Evolutionary conservation across 208 protist species (phyloP).

Genomic region (Crithidia sp.): DNA sequence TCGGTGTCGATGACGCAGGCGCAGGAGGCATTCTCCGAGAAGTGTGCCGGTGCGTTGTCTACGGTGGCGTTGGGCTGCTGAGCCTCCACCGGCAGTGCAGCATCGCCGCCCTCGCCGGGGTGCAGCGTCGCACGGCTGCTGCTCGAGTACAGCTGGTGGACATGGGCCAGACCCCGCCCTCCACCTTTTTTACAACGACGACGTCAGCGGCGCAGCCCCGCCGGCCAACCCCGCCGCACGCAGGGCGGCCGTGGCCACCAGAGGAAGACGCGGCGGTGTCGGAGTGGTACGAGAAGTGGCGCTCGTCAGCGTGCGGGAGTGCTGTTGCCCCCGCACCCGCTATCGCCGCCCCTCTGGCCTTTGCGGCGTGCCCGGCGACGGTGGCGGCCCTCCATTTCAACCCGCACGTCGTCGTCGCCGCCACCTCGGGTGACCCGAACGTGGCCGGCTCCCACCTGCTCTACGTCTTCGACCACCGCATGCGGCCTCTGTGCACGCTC

Average conservation of each 20-base stretch:
- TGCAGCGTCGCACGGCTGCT: constrained; percentile 26
- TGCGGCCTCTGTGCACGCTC: constrained; percentile 26
- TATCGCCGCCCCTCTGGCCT: constrained; percentile 24
- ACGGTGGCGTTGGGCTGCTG: constrained; percentile 64
- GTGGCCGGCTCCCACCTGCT: constrained; percentile 33
- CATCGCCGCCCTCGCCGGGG: constrained; percentile 52
- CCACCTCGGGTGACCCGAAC: constrained; percentile 31
- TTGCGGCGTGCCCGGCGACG: constrained; percentile 21
- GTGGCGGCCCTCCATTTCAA: constrained; percentile 34
- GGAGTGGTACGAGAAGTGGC: constrained; percentile 28
- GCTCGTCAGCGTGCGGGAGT: constrained; percentile 30
- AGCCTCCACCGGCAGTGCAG: constrained; percentile 69
- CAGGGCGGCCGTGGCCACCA: constrained; percentile 12
- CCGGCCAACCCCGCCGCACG: neutral
- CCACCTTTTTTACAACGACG: constrained; percentile 12
- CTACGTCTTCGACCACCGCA: constrained; percentile 39
- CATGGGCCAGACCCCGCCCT: constrained; percentile 15
- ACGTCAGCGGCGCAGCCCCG: neutral
- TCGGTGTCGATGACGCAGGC: neutral
- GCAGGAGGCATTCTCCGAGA: constrained; percentile 35
- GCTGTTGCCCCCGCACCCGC: neutral
- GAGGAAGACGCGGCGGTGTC: constrained; percentile 24
- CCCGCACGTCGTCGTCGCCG: constrained; percentile 38
- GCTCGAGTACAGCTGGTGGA: constrained; percentile 40
- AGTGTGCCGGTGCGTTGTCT: constrained; percentile 49